Evolutionary conservation across 2,329 filamentous ascomycete genomes (phyloP).

Genomic region (Xylariaceae sp.): DNA sequence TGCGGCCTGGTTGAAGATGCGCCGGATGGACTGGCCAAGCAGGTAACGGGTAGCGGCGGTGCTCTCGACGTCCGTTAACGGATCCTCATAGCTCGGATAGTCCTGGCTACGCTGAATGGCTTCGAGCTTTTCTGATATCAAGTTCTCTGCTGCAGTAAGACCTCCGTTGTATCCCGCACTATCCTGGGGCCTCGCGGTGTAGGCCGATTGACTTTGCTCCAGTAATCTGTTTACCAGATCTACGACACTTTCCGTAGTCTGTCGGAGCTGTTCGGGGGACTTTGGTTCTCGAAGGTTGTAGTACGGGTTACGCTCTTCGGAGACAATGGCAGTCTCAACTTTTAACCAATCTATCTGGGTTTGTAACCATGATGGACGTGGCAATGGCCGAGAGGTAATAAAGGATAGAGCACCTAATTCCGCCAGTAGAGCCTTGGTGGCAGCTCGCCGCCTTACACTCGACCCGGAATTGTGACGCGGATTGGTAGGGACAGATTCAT

Average conservation of each 20-base stretch:
- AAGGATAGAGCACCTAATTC: conserved; percentile 29
- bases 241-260: conserved; percentile 21
- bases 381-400: conserved; percentile 18
- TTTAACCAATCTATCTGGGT: conserved; percentile 32
- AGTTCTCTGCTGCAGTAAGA: not conserved
- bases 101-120: conserved; percentile 12
- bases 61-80: conserved; percentile 13
- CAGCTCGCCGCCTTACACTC: not conserved
- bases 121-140: conserved; percentile 24
- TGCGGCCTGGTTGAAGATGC: conserved; percentile 31
- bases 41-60: conserved; percentile 18
- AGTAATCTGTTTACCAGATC: conserved; percentile 28
- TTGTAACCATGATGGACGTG: conserved; percentile 24
- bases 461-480: not conserved
- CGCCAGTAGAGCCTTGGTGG: conserved; percentile 13
- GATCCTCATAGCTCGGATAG: conserved; percentile 32
- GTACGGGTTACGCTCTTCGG: conserved; percentile 27
- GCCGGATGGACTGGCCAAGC: conserved; percentile 33
- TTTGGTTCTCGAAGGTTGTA: conserved; percentile 27
- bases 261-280: conserved; percentile 13
- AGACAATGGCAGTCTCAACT: conserved; percentile 30
- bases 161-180: not conserved
- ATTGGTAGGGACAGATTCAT: not conserved
- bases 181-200: conserved; percentile 12
- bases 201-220: not conserved